These are phyloP conservation scores for Solanum boliviense DNA, from an alignment of 257 asterid species.

Conservation along the genomic window DNA sequence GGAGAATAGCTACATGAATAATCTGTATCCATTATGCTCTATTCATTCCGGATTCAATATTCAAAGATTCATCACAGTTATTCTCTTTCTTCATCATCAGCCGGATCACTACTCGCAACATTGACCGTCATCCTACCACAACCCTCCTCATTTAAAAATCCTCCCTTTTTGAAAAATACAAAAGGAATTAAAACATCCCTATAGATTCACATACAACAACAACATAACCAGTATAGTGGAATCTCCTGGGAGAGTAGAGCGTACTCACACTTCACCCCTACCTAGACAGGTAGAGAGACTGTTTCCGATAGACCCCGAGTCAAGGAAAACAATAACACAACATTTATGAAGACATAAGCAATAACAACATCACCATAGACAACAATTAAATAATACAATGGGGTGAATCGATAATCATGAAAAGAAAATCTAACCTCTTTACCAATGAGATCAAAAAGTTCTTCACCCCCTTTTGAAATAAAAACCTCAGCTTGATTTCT, in stretches of 20 bases:
- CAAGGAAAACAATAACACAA: background rate
- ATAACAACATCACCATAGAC: background rate
- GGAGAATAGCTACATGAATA: background rate
- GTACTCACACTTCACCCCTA: background rate
- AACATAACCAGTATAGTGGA: background rate
- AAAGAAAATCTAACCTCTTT: background rate
- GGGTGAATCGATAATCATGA: background rate
- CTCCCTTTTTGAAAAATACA: background rate
- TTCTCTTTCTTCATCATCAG: background rate
- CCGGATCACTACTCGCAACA: background rate
- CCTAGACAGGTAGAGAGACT: background rate
- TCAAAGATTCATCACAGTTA: background rate
- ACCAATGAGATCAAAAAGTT: background rate
- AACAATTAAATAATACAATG: background rate
- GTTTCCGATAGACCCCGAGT: background rate
- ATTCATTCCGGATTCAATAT: background rate
- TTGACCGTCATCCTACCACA: background rate
- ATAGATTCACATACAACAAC: background rate
- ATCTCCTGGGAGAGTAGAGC: background rate
- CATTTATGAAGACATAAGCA: background rate
- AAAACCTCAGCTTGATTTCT: background rate
- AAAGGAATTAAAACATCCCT: background rate
- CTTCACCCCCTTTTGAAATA: background rate
- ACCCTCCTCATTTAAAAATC: background rate
- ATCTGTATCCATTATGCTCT: background rate